Base-by-base conservation (phyloP, 2,329 filamentous ascomycete genomes). In the Chrysosporium keratinophilum region DNA sequence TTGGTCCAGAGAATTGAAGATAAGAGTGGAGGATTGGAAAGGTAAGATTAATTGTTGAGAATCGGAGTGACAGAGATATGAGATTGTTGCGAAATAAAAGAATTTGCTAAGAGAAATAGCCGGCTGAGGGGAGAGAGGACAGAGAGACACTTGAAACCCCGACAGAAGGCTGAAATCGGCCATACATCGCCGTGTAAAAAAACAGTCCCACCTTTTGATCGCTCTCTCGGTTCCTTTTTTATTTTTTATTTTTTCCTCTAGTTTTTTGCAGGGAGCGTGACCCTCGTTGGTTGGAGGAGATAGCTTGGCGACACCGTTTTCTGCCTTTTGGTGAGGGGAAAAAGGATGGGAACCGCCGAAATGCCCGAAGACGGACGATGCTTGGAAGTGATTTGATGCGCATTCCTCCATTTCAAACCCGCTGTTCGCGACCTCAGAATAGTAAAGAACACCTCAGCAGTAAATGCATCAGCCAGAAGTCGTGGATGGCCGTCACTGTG, bases 51-150 rank as follows among this genome's bases (percentile, higher is more conserved):
- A n/a, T n/a, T 28, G 23, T 28, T 28, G 37, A 45, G 34, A 34
- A 6, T 31, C 11, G 37, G 14, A 52, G 19, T 15, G 28, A 10
- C 12, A 45, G 48, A 50, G 37, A 50, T 41, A 42, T 23, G 48
- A 33, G 37, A 28, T 7, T 5, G 19, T 41, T 31, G 42, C 31
- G 42, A 34, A 28, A 45, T 52, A 45, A 52, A 52, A 52, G 50
- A 46, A 52, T 52, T 52, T 52, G 42, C 50, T 52, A 52, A 52
- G 40, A 45, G 40, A 52, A 52, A 45, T 39, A 45, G 33, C 41
- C 40, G 39, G 42, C 3, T 20, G 28, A 47, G 44, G 14, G 50
- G 42, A 41, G 34, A 35, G 3, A 31, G 39, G 42, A 28, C 41
- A 33, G n/a, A 46, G 40, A 45, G 17, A 31, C 47, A 28, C 39